A percentile compares a stretch with the other conserved stretches of the same genome.
phyloP scores from a whole-genome alignment of 495 filamentous ascomycete genomes.

The Neurospora hispaniola region DNA sequence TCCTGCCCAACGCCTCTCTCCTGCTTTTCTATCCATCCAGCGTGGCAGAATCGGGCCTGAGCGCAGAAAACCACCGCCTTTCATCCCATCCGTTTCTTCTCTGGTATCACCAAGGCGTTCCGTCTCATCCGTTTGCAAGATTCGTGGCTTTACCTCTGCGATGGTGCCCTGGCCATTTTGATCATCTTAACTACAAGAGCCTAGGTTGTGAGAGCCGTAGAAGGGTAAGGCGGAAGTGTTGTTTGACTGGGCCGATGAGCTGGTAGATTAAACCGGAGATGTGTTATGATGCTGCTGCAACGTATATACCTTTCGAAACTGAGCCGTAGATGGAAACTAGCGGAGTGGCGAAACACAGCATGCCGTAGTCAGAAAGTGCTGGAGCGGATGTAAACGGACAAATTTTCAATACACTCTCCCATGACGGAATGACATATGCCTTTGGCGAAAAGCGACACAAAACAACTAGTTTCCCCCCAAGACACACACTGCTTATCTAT shows the following conservation, averaged over 20 bases:
- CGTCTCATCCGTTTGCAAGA: background rate
- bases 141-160: background rate
- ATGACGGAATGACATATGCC: background rate
- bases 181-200: background rate
- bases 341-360: background rate
- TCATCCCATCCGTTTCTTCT: background rate
- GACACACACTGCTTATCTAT: slow-evolving; percentile 19
- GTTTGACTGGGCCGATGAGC: background rate
- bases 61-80: background rate
- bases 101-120: background rate
- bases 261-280: background rate
- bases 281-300: background rate
- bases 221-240: background rate
- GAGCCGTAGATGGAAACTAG: background rate
- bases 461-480: slow-evolving; percentile 9
- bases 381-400: background rate
- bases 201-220: background rate
- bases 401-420: background rate
- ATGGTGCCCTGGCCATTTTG: no score
- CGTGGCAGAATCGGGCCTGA: background rate
- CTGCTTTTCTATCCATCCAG: background rate
- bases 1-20: background rate
- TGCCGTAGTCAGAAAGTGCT: background rate
- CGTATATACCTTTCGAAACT: background rate
- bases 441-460: slow-evolving; percentile 9